Base-by-base conservation (phyloP, 331 rosid species). In the Quercus lobata region DNA sequence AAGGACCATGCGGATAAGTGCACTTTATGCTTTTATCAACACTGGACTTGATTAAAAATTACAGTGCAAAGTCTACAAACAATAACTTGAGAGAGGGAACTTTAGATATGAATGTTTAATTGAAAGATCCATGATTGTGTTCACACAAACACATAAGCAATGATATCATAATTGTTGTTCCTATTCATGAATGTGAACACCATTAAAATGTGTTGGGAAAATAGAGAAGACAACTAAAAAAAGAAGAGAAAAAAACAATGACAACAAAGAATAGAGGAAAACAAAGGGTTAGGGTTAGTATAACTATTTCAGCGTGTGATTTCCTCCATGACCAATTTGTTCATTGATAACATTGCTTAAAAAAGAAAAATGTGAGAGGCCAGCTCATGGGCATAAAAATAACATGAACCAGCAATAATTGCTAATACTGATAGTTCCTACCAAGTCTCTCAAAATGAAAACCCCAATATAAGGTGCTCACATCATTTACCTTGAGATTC, bases 331-430 rank as follows among this genome's bases (percentile, higher is more conserved):
- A 34, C 72, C 17, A 19, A 68, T 34, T 9, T 68, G 53, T 35
- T 18, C 37, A 4, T 34, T 65, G 71, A 68, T 68, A 22, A 34
- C 25, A 35, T 34, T 68, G 27, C 8, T 35, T 68, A 35, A n/a
- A 69, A 69, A 72, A 70, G 56, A 35, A 32, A 79, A 57, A 78
- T 5, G 71, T 77, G 49, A 79, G 79, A 73, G 58, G 77, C 88
- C 81, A 86, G 89, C 73, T 82, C 89, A 79, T 79, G 86, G 72
- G 32, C 68, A 30, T 75, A 76, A 27, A 65, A 56, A 62, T 49
- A 35, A 65, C 78, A 84, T 79, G 91, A 89, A 82, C 89, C 52
- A 78, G 86, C 86, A 25, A 35, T 14, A 56, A 52, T 55, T 57
- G 55, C 30, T 63, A 73, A 25, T 83, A 53, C 72, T 58, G 83